Percentiles rank a stretch among this genome's conserved stretches.
phyloP scores from a whole-genome alignment of 2,329 filamentous ascomycete species.

The Ramichloridium luteum region DNA sequence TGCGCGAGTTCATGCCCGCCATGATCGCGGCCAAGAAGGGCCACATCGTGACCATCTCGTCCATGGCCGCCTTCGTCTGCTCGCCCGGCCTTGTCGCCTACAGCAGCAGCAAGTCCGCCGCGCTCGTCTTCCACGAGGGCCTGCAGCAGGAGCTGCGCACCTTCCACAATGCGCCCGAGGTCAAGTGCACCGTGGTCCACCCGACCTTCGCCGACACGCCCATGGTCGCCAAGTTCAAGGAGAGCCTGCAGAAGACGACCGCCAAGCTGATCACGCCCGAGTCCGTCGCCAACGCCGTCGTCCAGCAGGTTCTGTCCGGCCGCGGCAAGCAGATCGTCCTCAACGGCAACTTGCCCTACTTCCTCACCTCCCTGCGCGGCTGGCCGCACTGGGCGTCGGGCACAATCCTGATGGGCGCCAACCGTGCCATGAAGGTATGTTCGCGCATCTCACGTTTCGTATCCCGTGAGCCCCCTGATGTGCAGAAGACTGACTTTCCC shows the following conservation, averaged over 20 bases:
- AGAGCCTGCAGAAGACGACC: conserved; percentile 22
- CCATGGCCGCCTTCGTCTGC: conserved; percentile 37
- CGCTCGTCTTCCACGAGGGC: conserved; percentile 42
- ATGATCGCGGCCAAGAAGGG: conserved; percentile 42
- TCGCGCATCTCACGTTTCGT: no score
- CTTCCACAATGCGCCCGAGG: conserved; percentile 30
- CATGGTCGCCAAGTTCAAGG: conserved; percentile 24
- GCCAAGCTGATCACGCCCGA: conserved; percentile 27
- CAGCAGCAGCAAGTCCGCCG: conserved; percentile 39
- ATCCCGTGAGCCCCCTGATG: no score
- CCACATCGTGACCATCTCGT: conserved; percentile 45
- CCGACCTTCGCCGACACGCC: conserved; percentile 32
- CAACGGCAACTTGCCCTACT: conserved; percentile 14
- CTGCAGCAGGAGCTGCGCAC: conserved; percentile 31
- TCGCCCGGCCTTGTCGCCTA: conserved; percentile 39
- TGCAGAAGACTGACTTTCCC: no score
- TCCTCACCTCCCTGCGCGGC: conserved; percentile 6
- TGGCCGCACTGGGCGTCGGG: conserved; percentile 11
- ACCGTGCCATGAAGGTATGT: conserved; percentile 1
- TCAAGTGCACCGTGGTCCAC: conserved; percentile 33
- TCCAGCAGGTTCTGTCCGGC: conserved; percentile 31
- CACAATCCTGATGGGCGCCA: neutral
- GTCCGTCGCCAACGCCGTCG: conserved; percentile 31
- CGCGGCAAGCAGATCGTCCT: conserved; percentile 32
- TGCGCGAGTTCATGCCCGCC: conserved; percentile 40